Evolutionary conservation across 1,284 basidiomycete species (phyloP), one percentile per base, ranked within the genome.

Genomic region (Cutaneotrichosporon mucoides): DNA sequence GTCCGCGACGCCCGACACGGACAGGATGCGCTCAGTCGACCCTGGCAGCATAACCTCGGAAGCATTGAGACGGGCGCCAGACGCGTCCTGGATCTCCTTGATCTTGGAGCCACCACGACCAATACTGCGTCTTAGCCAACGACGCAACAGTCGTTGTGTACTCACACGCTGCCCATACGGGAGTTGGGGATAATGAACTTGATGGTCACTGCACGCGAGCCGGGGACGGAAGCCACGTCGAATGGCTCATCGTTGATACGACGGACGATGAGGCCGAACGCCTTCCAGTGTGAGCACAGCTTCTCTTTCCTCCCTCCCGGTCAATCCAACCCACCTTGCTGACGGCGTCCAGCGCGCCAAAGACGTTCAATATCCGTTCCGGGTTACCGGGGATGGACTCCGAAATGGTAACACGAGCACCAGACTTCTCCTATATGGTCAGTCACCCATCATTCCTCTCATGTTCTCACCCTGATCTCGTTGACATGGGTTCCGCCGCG

Each of bases 151-250:
- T 3, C 13, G 7, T 5, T 11, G 37, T 37, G 15, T 8, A 73
- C 77, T 67, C 57, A 79, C 76, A 99, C 92, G 40, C 92, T 96
- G 41, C 96, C 96, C 96, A 99, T 99, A 61, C 95, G 88, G 13
- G 93, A 95, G 80, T 99, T 97, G 67, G 96, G 96, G 55, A 99
- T 95, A 86, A 99, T 98, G 77, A 96, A 97, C 79, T 98, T 96
- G 82, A 99, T 98, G 34, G 96, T 99, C 57, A 98, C 95, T 33
- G 96, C 94, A 60, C 95, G 86, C 70, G 92, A 96, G 57, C 96
- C 96, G 46, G 96, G 96, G 6, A 99, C 89, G 35, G 96, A 99
- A 9, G 96, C 90, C 56, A 92, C 88, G 73, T 98, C 95, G 76
- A 95, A 98, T 1, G 96, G 95, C 77, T 99, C 96, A 76, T 99